Conservation (phyloP, 2,329 filamentous ascomycete species). For the Colletotrichum sp. region DNA sequence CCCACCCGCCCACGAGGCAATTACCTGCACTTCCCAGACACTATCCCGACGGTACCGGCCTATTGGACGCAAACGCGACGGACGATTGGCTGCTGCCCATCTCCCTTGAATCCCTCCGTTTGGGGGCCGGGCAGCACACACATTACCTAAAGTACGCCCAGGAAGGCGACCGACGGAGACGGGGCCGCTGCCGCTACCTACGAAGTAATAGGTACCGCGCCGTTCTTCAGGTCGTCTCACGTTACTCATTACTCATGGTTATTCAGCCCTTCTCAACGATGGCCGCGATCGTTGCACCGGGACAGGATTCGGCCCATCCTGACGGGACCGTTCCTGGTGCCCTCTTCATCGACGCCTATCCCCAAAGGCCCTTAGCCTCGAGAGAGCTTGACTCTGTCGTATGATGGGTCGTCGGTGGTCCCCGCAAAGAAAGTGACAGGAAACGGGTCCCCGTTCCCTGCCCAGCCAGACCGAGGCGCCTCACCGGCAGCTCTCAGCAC, state of each 20-base stretch:
- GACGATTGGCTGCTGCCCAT: neutral
- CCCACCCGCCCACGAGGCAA: constrained; percentile 13
- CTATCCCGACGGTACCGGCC: constrained; percentile 1
- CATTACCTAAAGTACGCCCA: neutral
- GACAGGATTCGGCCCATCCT: neutral
- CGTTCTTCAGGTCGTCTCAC: neutral
- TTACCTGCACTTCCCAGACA: constrained; percentile 2
- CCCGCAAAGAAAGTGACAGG: constrained; percentile 3
- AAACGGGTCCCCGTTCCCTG: neutral
- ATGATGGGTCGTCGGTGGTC: neutral
- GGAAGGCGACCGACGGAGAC: neutral
- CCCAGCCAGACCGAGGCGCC: constrained; percentile 3
- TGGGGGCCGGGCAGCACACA: neutral
- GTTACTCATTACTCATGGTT: neutral
- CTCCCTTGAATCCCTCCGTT: neutral
- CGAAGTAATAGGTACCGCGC: neutral
- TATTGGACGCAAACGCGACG: neutral
- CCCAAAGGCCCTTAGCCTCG: neutral
- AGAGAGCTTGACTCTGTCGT: neutral
- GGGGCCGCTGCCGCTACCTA: neutral
- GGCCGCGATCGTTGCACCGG: neutral
- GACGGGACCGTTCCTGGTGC: neutral
- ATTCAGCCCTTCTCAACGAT: neutral
- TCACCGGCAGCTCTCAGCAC: constrained; percentile 3
- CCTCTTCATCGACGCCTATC: constrained; percentile 1